A percentile compares a stretch with the other conserved stretches of the same genome.
phyloP scores from a whole-genome alignment of 345 rosid genomes.

The Fremontodendron californicum region DNA sequence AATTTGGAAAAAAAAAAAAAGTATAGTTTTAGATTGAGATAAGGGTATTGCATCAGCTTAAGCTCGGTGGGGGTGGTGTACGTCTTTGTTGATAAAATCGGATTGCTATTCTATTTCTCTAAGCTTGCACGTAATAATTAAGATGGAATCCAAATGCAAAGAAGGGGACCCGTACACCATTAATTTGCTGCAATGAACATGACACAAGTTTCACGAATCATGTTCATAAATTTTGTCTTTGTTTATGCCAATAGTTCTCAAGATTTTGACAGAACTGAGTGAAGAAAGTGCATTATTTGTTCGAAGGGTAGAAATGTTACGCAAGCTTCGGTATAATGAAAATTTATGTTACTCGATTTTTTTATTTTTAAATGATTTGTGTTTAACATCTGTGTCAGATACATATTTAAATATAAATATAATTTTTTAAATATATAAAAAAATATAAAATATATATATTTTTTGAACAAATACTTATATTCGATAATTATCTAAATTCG shows the following conservation, averaged over 20 bases:
- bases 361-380: too few relatives aligned
- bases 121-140: too few relatives aligned
- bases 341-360: too few relatives aligned
- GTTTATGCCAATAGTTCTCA: neutral
- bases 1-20: neutral
- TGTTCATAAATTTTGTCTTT: neutral
- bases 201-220: neutral
- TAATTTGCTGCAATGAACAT: neutral
- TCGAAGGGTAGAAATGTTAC: too few relatives aligned
- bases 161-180: neutral
- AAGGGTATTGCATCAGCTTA: slow-evolving; percentile 14
- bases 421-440: too few relatives aligned
- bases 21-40: neutral
- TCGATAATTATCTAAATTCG: too few relatives aligned
- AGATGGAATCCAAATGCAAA: neutral
- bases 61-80: neutral
- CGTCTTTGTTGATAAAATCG: neutral
- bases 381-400: too few relatives aligned
- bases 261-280: neutral
- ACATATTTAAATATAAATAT: too few relatives aligned
- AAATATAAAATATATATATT: too few relatives aligned
- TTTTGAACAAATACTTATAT: too few relatives aligned
- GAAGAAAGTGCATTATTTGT: neutral
- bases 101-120: too few relatives aligned
- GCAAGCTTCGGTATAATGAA: neutral